These are phyloP conservation scores for Codiaeum variegatum DNA, from an alignment of 441 rosid species.

Conservation along the genomic window DNA sequence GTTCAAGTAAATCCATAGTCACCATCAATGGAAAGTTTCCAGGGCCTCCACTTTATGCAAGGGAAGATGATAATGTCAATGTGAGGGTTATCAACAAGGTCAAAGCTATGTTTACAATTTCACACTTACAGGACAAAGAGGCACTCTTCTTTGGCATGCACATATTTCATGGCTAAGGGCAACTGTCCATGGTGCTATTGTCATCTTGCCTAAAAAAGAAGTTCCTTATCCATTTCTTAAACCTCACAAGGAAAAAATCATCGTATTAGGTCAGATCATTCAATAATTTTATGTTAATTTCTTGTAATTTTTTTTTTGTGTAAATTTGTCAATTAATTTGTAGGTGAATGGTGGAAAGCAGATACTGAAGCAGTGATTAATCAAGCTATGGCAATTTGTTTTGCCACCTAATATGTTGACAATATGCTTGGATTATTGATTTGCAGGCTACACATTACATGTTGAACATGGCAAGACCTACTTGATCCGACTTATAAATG, in stretches of 20 bases:
- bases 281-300: neutral
- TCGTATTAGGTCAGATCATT: conserved; percentile 42
- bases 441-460: conserved; percentile 36
- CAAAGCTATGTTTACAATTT: conserved; percentile 69
- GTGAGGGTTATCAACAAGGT: conserved; percentile 71
- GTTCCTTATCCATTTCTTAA: conserved; percentile 76
- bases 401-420: conserved; percentile 55
- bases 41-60: conserved; percentile 78
- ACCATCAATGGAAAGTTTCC: conserved; percentile 76
- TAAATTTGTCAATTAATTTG: neutral
- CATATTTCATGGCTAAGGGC: conserved; percentile 84
- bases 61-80: conserved; percentile 72
- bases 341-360: conserved; percentile 95
- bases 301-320: neutral
- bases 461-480: conserved; percentile 72
- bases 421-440: neutral
- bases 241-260: conserved; percentile 60
- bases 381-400: conserved; percentile 53
- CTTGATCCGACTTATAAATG: conserved; percentile 67
- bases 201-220: conserved; percentile 71
- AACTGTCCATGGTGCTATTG: conserved; percentile 70
- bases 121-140: conserved; percentile 78
- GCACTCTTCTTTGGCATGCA: conserved; percentile 89
- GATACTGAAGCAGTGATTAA: conserved; percentile 70
- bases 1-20: conserved; percentile 63